Conservation (phyloP, 2,329 filamentous ascomycete genomes). For the Fusarium beomiforme region DNA sequence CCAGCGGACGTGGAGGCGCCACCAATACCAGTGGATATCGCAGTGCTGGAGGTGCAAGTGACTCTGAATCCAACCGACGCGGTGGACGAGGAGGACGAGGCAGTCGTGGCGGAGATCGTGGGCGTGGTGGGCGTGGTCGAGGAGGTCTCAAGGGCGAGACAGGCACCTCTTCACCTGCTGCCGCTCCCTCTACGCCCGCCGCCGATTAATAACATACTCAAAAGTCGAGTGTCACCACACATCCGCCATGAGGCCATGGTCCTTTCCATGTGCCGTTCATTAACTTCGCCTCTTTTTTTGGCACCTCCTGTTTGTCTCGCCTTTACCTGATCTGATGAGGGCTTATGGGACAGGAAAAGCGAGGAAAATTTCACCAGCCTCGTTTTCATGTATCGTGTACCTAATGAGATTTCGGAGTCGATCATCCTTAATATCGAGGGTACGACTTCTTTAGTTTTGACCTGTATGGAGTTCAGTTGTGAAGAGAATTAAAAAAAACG, state of each 20-base stretch:
- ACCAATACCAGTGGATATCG: conserved; percentile 78
- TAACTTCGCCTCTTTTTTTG: conserved; percentile 31
- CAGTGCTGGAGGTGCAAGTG: conserved; percentile 81
- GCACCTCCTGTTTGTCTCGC: conserved; percentile 34
- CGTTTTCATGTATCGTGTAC: conserved; percentile 49
- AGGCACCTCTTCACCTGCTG: conserved; percentile 63
- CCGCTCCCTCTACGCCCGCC: conserved; percentile 60
- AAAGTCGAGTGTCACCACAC: conserved; percentile 23
- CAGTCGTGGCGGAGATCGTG: conserved; percentile 67
- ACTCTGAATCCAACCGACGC: conserved; percentile 67
- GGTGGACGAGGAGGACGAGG: conserved; percentile 66
- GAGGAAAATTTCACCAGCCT: conserved; percentile 36
- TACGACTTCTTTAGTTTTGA: conserved; percentile 47
- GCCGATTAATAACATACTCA: conserved; percentile 45
- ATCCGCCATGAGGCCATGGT: conserved; percentile 26
- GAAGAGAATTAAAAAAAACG: conserved; percentile 44
- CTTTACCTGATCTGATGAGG: conserved; percentile 34
- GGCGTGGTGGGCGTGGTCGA: conserved; percentile 64
- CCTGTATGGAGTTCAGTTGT: conserved; percentile 48
- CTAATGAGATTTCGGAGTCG: conserved; percentile 50
- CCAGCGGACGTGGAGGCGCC: conserved; percentile 69
- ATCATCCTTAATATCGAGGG: conserved; percentile 43
- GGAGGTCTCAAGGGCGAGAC: conserved; percentile 69
- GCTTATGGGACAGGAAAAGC: conserved; percentile 36
- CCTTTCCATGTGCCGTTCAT: conserved; percentile 16